Evolutionary conservation across 169 alveolate genomes (phyloP).

Genomic region (Cryptosporidium tyzzeri): DNA sequence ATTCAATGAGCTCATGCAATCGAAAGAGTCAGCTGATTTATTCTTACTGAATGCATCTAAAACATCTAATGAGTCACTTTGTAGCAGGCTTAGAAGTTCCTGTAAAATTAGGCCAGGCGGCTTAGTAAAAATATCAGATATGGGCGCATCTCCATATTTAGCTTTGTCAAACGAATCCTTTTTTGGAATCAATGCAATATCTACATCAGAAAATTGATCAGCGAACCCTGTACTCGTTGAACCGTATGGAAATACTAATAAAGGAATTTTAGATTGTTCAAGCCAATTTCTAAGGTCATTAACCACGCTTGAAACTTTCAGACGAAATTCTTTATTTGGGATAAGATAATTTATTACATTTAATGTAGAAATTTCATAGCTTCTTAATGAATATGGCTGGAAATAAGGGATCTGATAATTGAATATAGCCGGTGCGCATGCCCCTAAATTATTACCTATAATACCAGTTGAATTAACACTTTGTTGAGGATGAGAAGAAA

Average conservation of each 20-base stretch:
- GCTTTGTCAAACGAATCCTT: background rate
- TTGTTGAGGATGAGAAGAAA: background rate
- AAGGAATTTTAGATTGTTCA: slow-evolving; percentile 33
- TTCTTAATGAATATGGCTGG: slow-evolving; percentile 60
- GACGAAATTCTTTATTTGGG: slow-evolving; percentile 45
- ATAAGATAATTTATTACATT: slow-evolving; percentile 46
- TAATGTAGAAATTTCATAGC: slow-evolving; percentile 55
- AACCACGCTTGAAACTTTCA: slow-evolving; percentile 25
- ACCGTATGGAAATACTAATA: slow-evolving; percentile 69
- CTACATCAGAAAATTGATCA: slow-evolving; percentile 70
- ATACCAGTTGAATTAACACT: background rate
- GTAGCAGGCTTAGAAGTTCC: slow-evolving; percentile 42
- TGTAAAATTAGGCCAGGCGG: slow-evolving; percentile 65
- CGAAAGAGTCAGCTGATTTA: background rate
- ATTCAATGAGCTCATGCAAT: background rate
- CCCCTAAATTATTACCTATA: background rate
- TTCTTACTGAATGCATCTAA: background rate
- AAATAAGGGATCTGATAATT: slow-evolving; percentile 19
- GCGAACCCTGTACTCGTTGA: slow-evolving; percentile 75
- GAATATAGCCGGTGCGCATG: background rate
- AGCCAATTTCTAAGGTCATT: slow-evolving; percentile 57
- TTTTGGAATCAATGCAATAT: slow-evolving; percentile 59
- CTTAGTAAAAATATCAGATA: slow-evolving; percentile 34
- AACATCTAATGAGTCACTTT: slow-evolving; percentile 9
- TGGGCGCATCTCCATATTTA: slow-evolving; percentile 26